Evolutionary conservation across 2,329 filamentous ascomycete genomes (phyloP), one percentile per base, ranked within the genome.

Genomic region (Paracamarosporium sp.): DNA sequence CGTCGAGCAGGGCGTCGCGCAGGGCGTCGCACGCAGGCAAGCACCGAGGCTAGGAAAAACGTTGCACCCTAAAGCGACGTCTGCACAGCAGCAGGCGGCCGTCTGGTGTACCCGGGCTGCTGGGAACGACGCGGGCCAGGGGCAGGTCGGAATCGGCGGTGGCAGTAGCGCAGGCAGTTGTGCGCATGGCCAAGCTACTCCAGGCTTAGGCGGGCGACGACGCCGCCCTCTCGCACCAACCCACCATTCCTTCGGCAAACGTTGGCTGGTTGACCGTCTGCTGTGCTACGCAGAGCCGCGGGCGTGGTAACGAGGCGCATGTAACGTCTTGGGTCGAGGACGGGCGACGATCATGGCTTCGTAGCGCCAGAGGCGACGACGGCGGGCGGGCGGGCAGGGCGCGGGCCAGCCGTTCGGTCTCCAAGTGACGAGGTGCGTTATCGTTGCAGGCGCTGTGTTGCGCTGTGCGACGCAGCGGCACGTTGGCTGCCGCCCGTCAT

Each of bases 401-500:
- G 35, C 8, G 44, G 28, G 12, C 53, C 40, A 51, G 24, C 25
- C 47, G 46, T n/a, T 46, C 30, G 36, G 30, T 9, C 44, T 4
- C 24, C 52, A 31, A 24, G 41, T 41, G 54, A 50, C 24, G 50
- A 55, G 47, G 41, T 55, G 56, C 52, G 35, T 50, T 53, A 52
- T 55, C 52, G 52, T 55, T 44, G 24, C 47, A 48, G 44, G 22
- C 27, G 25, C 35, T 20, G 38, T 45, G 38, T 27, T 15, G n/a
- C n/a, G n/a, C n/a, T n/a, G n/a, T n/a, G n/a, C n/a, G 67, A 40
- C 57, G 57, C 60, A 63, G 66, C 69, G 69, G 65, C 67, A 65
- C 63, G 64, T 70, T 74, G 75, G 73, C 65, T 69, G 67, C 73
- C 73, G 69, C 70, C 46, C 70, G 71, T 74, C 71, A 73, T 63